Base-by-base conservation (phyloP, 768 basidiomycete species). In the Saitozyma podzolica region DNA sequence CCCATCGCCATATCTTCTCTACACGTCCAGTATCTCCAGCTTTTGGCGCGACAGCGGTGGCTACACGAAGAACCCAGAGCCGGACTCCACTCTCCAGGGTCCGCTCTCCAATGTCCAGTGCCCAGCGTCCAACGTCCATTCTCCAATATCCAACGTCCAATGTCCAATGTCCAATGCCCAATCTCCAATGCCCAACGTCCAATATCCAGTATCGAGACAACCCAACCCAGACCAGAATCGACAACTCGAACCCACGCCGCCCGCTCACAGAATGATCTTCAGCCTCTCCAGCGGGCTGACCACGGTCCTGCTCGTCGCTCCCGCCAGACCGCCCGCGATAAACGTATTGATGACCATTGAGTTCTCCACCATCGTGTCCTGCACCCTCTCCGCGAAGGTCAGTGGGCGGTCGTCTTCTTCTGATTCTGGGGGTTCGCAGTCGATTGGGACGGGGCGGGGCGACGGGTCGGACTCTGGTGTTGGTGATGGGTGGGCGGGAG, bases 251-350 rank as follows among this genome's bases (percentile, higher is more conserved):
- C 5, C 29, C 29, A 29, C 29, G 29, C 29, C 29, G 58, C n/a
- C 67, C 60, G 83, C 90, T 74, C 70, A 94, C 93, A 94, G 88
- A 64, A 99, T 96, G 74, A 99, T 97, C 81, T 99, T 99, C 58
- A 98, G 83, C 62, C 95, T 82, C 73, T 97, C 93, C 13, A 97
- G 79, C 9, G 94, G 95, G 69, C 87, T 89, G 54, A 98, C 95
- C 13, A 96, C 90, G 2, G 94, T 96, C 58, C 94, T 83, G 62
- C 89, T 91, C 9, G 91, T 87, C 13, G 80, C 82, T 10, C 81
- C 81, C 7, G 81, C 81, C 58, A 78, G 58, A 0, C 80, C 81
- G 29, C 81, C 76, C 6, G 76, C 76, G 54, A 76, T 71, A 57
- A 78, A 78, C 10, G 75, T 76, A 45, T 75, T 75, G 59, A 78